These are phyloP conservation scores for Tulasnella sp. DNA, from an alignment of 768 basidiomycete genomes.

Conservation along the genomic window DNA sequence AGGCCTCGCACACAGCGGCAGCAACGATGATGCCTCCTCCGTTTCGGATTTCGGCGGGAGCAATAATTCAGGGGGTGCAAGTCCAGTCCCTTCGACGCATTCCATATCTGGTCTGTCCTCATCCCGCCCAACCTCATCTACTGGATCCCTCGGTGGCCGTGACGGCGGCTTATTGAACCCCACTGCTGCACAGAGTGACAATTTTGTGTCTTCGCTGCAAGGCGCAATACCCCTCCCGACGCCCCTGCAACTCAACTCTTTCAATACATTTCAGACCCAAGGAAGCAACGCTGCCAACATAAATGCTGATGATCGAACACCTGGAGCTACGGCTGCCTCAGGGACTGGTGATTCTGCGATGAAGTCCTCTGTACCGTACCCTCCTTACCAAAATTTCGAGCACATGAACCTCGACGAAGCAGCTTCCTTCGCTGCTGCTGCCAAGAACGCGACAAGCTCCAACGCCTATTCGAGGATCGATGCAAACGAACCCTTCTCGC, in stretches of 20 bases:
- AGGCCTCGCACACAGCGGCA: neutral
- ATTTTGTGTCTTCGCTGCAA: neutral
- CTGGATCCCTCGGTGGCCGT: neutral
- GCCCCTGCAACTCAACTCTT: slow-evolving; percentile 3
- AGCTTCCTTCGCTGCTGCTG: slow-evolving; percentile 1
- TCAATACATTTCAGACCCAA: neutral
- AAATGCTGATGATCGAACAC: neutral
- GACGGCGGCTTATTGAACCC: no score
- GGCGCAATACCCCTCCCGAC: slow-evolving; percentile 4
- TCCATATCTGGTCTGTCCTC: slow-evolving; percentile 1
- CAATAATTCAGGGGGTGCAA: neutral
- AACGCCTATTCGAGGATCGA: neutral
- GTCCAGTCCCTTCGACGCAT: slow-evolving; percentile 2
- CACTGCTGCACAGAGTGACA: neutral
- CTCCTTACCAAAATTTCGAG: slow-evolving; percentile 11
- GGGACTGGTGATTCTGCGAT: neutral
- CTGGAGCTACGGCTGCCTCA: neutral
- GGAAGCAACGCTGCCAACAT: neutral
- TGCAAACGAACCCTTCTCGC: neutral
- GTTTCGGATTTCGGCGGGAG: slow-evolving; percentile 3
- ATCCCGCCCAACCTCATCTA: slow-evolving; percentile 4
- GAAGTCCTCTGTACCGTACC: neutral
- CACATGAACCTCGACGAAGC: slow-evolving; percentile 11
- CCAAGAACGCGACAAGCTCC: slow-evolving; percentile 5
- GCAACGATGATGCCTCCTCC: slow-evolving; percentile 8